Evolutionary conservation across 2,329 filamentous ascomycete genomes (phyloP), one percentile per base, ranked within the genome.

Genomic region (Hymenoscyphus repandus): DNA sequence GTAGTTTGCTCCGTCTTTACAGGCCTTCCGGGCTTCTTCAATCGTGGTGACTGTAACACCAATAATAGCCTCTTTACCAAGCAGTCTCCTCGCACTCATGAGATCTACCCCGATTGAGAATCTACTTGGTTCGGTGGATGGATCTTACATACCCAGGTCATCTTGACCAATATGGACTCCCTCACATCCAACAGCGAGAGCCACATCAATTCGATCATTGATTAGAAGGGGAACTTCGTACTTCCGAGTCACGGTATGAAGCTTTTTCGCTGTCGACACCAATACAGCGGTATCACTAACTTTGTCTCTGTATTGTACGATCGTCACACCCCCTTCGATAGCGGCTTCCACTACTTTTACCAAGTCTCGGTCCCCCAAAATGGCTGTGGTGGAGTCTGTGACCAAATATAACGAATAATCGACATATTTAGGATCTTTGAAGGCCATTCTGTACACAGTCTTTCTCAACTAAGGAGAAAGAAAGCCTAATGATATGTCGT

Each of bases 101-200:
- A 88, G 67, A 52, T 81, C 82, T 84, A 57, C 22, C 13, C 3
- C 39, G 32, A 41, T 48, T 61, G 36, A 62, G 51, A n/a, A 15
- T 11, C 38, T 3, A 40, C 10, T 18, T 20, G 4, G 33, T n/a
- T n/a, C 22, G 18, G 33, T 6, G 32, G 12, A 34, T 18, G 30
- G 51, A 50, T 30, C 20, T 17, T 30, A 68, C 76, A 58, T 68
- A 88, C 85, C 76, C 75, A 96, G 85, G 68, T 97, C 92, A 77
- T 96, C 91, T 72, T 97, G 92, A 6, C 93, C 93, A 45, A 97
- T 80, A 68, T 97, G 93, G 7, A 96, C 90, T 41, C 93, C 93
- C 71, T 96, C 92, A 51, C 88, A 93, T 11, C 83, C 88, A 39
- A 91, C 79, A 12, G 90, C 90, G 15, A 90, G 76, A 7, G 90